Conservation (phyloP, 768 basidiomycete species). For the Phylloporus arenicola region DNA sequence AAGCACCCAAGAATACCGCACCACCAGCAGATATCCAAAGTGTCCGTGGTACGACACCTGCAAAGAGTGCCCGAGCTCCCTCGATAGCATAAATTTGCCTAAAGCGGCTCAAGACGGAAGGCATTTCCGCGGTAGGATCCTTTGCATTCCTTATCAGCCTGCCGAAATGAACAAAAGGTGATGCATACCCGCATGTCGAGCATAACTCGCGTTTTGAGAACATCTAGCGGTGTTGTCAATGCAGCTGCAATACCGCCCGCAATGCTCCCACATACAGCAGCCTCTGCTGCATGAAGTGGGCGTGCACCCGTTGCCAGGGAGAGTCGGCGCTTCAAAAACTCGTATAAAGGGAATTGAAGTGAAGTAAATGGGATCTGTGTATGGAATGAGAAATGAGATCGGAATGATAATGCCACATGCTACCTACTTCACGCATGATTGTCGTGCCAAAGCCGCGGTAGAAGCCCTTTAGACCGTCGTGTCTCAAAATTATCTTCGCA, state of each 20-base stretch:
- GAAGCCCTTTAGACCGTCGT: constrained; percentile 71
- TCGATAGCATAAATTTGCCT: constrained; percentile 64
- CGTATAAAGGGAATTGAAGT: constrained; percentile 93
- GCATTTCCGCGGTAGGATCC: constrained; percentile 46
- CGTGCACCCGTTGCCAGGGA: constrained; percentile 51
- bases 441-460: constrained; percentile 86
- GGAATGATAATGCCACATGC: background rate
- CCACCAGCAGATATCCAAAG: constrained; percentile 96
- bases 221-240: constrained; percentile 90
- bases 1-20: constrained; percentile 95
- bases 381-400: constrained; percentile 4
- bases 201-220: constrained; percentile 97
- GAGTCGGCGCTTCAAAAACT: constrained; percentile 69
- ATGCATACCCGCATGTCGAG: constrained; percentile 72
- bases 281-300: constrained; percentile 62
- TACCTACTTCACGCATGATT: constrained; percentile 55
- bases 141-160: constrained; percentile 20
- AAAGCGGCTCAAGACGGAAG: constrained; percentile 55
- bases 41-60: constrained; percentile 86
- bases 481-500: constrained; percentile 48
- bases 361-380: constrained; percentile 91
- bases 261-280: constrained; percentile 84
- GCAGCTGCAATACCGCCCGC: constrained; percentile 90
- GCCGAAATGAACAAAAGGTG: background rate
- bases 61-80: constrained; percentile 71